These are phyloP conservation scores for Plectosphaerella sp. DNA, from an alignment of 2,329 filamentous ascomycete genomes.

Conservation along the genomic window DNA sequence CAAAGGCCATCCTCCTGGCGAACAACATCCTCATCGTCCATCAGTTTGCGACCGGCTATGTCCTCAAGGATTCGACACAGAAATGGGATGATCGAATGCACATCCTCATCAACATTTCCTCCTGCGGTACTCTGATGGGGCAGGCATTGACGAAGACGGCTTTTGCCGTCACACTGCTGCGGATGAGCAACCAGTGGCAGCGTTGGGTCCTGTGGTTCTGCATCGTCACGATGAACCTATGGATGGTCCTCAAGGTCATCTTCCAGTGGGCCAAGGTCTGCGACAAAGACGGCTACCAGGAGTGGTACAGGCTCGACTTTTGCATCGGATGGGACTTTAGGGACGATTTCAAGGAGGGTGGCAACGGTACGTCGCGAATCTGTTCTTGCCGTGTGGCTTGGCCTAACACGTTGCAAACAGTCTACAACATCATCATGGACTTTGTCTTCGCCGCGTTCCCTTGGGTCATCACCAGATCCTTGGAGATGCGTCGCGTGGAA, in stretches of 20 bases:
- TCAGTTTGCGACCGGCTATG: slow-evolving; percentile 44
- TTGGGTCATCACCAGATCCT: slow-evolving; percentile 41
- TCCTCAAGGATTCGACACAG: slow-evolving; percentile 28
- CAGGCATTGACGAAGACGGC: slow-evolving; percentile 32
- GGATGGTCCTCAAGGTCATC: slow-evolving; percentile 40
- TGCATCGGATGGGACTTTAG: slow-evolving; percentile 33
- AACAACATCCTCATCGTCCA: slow-evolving; percentile 41
- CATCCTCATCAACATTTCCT: slow-evolving; percentile 42
- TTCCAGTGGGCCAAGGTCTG: slow-evolving; percentile 46
- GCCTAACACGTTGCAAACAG: slow-evolving; percentile 18
- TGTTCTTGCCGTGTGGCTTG: background rate
- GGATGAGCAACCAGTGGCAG: slow-evolving; percentile 40
- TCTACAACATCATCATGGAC: slow-evolving; percentile 51
- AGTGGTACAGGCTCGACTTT: slow-evolving; percentile 42
- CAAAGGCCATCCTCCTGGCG: slow-evolving; percentile 31
- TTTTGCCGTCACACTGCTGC: slow-evolving; percentile 29
- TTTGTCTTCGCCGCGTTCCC: slow-evolving; percentile 45
- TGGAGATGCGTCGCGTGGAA: slow-evolving; percentile 42
- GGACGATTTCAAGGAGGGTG: slow-evolving; percentile 42
- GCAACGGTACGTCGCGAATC: slow-evolving; percentile 36
- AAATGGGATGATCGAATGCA: slow-evolving; percentile 48
- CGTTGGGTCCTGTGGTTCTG: slow-evolving; percentile 41
- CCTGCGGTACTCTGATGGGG: slow-evolving; percentile 29
- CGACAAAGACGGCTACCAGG: slow-evolving; percentile 33
- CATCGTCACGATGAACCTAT: slow-evolving; percentile 42